Percentiles rank a stretch among this genome's conserved stretches.
Conservation (phyloP, 2,329 filamentous ascomycete species). For the Exophiala sp. region DNA sequence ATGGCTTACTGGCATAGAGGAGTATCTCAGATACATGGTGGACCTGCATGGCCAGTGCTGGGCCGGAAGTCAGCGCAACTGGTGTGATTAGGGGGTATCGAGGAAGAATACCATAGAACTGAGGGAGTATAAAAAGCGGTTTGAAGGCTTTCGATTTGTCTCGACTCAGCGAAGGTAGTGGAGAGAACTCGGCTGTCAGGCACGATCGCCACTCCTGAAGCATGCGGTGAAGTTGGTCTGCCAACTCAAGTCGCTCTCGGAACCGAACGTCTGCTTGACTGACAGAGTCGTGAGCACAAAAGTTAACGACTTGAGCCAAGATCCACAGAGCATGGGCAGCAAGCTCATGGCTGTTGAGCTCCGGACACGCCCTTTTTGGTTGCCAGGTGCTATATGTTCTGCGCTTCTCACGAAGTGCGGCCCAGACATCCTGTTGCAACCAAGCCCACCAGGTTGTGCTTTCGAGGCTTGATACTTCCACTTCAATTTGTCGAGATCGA, state of each 20-base stretch:
- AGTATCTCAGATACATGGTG: neutral
- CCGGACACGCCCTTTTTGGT: conserved; percentile 48
- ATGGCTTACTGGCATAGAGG: neutral
- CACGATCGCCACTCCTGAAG: conserved; percentile 31
- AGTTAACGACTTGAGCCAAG: conserved; percentile 42
- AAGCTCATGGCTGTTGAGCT: conserved; percentile 53
- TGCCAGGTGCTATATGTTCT: conserved; percentile 58
- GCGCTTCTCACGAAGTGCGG: conserved; percentile 58
- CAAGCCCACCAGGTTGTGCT: conserved; percentile 64
- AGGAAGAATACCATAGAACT: conserved; percentile 25
- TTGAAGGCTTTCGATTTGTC: conserved; percentile 15
- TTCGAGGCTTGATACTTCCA: conserved; percentile 54
- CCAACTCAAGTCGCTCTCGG: neutral
- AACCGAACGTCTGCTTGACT: neutral
- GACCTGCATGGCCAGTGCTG: conserved; percentile 1
- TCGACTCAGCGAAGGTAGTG: conserved; percentile 22
- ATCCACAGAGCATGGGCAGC: conserved; percentile 54
- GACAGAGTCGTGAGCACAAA: conserved; percentile 2
- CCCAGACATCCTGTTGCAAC: conserved; percentile 65
- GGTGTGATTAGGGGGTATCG: neutral
- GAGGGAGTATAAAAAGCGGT: conserved; percentile 30
- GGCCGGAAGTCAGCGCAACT: neutral
- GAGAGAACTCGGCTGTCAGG: conserved; percentile 30
- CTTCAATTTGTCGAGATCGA: conserved; percentile 59
- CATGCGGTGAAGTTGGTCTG: conserved; percentile 13